A percentile compares a stretch with the other conserved stretches of the same genome.
Evolutionary conservation across 2,329 filamentous ascomycete genomes (phyloP).

Genomic region (Cercospora beticola): DNA sequence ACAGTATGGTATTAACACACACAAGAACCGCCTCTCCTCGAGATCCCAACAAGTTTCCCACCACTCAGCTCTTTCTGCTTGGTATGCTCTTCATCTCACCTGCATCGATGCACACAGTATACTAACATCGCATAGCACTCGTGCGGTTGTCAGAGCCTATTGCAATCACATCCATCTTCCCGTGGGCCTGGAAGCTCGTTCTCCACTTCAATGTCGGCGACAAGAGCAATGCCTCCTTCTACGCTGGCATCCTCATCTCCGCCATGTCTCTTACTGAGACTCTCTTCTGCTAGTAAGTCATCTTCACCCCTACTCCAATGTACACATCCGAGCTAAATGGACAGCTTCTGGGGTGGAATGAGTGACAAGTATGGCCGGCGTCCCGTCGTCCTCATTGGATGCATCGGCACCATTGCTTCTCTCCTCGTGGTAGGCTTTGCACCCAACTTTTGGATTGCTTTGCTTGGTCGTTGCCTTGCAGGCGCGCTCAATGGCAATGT

Average conservation of each 20-base stretch:
- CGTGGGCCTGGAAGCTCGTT: constrained; percentile 83
- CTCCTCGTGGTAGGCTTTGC: constrained; percentile 82
- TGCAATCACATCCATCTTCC: constrained; percentile 88
- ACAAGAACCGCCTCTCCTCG: constrained; percentile 44
- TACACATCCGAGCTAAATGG: not conserved
- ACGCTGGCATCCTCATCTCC: constrained; percentile 83
- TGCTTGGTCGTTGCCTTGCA: constrained; percentile 72
- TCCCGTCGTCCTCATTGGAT: constrained; percentile 78
- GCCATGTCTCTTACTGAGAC: constrained; percentile 82
- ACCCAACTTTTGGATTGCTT: constrained; percentile 77
- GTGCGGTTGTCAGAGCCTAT: constrained; percentile 91
- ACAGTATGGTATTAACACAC: constrained; percentile 28
- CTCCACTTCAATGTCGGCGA: constrained; percentile 72
- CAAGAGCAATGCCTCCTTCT: constrained; percentile 76
- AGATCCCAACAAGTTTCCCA: constrained; percentile 74
- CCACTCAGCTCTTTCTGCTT: constrained; percentile 77
- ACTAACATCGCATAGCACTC: constrained; percentile 62
- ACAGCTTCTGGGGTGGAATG: constrained; percentile 72
- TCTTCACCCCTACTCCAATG: not conserved
- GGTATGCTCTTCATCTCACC: constrained; percentile 56
- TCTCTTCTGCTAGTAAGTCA: constrained; percentile 68
- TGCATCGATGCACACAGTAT: not conserved
- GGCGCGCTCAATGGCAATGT: constrained; percentile 89
- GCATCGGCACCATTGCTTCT: constrained; percentile 76
- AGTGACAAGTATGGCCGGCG: constrained; percentile 83